These are phyloP conservation scores for Sphaerulina vaccinii DNA, from an alignment of 2,329 filamentous ascomycete species.

Conservation along the genomic window DNA sequence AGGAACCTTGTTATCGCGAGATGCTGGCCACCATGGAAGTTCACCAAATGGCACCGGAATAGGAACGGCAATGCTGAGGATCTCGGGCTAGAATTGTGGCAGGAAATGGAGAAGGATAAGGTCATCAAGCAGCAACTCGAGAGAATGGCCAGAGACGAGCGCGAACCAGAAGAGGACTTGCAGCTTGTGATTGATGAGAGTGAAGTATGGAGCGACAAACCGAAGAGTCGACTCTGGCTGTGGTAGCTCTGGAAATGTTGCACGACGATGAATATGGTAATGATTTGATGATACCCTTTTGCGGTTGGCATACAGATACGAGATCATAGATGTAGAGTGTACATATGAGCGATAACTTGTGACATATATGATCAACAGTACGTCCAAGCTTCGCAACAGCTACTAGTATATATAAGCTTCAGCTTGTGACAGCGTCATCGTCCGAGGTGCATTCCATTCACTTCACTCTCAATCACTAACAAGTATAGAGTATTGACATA, in stretches of 20 bases:
- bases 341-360: conserved; percentile 8
- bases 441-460: too few relatives aligned
- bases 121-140: conserved; percentile 17
- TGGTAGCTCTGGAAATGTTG: not conserved
- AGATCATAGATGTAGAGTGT: not conserved
- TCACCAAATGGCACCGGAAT: conserved; percentile 14
- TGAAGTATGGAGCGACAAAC: not conserved
- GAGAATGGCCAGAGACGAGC: conserved; percentile 21
- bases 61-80: conserved; percentile 15
- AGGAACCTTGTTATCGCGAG: conserved; percentile 21
- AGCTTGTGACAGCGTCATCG: too few relatives aligned
- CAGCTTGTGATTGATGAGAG: conserved; percentile 8
- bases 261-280: conserved; percentile 2
- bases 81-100: conserved; percentile 27
- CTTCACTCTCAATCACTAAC: too few relatives aligned
- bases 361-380: too few relatives aligned
- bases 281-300: conserved; percentile 8
- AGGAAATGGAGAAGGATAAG: conserved; percentile 31
- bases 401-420: too few relatives aligned
- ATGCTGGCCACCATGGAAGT: conserved; percentile 29
- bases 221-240: not conserved
- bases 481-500: too few relatives aligned
- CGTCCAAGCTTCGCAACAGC: too few relatives aligned
- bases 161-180: conserved; percentile 14
- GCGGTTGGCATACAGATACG: not conserved